Base-by-base conservation (phyloP, 169 alveolate species). In the Cryptosporidium parvum region DNA sequence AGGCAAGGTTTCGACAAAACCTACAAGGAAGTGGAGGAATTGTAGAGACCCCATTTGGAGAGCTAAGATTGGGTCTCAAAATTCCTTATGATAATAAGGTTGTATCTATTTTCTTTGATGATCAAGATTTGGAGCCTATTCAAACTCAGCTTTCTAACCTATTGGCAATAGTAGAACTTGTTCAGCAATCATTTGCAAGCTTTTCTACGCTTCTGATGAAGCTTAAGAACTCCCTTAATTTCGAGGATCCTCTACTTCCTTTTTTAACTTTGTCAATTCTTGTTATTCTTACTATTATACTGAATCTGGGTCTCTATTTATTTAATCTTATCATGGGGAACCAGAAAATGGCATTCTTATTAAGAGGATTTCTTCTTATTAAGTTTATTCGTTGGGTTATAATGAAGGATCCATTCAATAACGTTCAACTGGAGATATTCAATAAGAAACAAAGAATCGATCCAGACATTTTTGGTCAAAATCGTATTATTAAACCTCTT, bases 1-100 rank as follows among this genome's bases (percentile, higher is more conserved):
- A 14, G 16, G 33, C 3, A 37, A 65, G 33, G 3, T 44, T 29
- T 29, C 42, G 4, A 12, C 44, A 37, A 35, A 65, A 35, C 33
- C 3, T 33, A 31, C 23, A 45, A 16, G 75, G 52, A 5, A 31
- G 53, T 21, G 59, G 73, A 58, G 89, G 89, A 3, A 67, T 80
- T 21, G 89, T 80, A 8, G 80, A 80, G n/a, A 80, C 89, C 29
- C 89, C 89, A 45, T 80, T 80, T 65, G 89, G 89, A 35, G 89
- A 59, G 37, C 56, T 80, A 21, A 80, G 62, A 42, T 12, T 80
- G n/a, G 89, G 89, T 12, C 42, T 80, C 29, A 42, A 80, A 62
- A 65, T 42, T 39, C 89, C 69, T 23, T 80, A 65, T 44, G 68
- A 80, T 31, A 73, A 80, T 26, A 80, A 80, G 52, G 33, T 80